Base-by-base conservation (phyloP, 345 rosid genomes). In the Aegle marmelos region DNA sequence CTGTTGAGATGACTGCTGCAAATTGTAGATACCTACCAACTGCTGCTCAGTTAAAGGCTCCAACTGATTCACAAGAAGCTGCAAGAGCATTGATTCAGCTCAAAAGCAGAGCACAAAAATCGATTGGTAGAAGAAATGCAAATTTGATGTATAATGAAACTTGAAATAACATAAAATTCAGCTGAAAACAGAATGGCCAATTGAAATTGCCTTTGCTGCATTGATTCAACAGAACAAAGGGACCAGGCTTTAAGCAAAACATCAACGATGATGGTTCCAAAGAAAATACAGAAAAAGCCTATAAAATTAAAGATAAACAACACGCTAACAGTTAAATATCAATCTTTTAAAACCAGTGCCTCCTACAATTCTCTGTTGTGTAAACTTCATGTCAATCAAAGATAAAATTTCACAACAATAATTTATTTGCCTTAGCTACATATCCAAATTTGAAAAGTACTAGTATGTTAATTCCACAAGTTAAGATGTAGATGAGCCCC, bases 11-110 rank as follows among this genome's bases (percentile, higher is more conserved):
- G 97, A 90, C 80, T 91, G 97, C 88, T 91, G 98, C 85, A 94
- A 80, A 85, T 89, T 94, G 76, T 77, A 81, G 71, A 94, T 83
- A 77, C 88, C 87, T 79, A 88, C 45, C 67, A 88, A 81, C 83
- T 94, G 98, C 65, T 91, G 93, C 86, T 94, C 98, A 0, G 98
- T 93, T 77, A 94, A 82, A 69, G 98, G 98, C 90, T 94, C 98
- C 84, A 94, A 84, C 76, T 94, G 98, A 83, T 79, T 93, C 36
- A 81, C 86, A 74, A 94, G 91, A 84, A 93, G 95, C 98, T 93
- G 92, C 82, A 83, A 34, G 77, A 61, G 70, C 63, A 33, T 27
- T 30, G 19, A 78, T 63, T 41, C 69, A 57, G 59, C 37, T 70
- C 31, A 79, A 24, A 78, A 78, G n/a, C 41, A 25, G 56, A 78